Evolutionary conservation across 768 basidiomycete genomes (phyloP), one percentile per base, ranked within the genome.

Genomic region (Sporobolomyces pararoseus): DNA sequence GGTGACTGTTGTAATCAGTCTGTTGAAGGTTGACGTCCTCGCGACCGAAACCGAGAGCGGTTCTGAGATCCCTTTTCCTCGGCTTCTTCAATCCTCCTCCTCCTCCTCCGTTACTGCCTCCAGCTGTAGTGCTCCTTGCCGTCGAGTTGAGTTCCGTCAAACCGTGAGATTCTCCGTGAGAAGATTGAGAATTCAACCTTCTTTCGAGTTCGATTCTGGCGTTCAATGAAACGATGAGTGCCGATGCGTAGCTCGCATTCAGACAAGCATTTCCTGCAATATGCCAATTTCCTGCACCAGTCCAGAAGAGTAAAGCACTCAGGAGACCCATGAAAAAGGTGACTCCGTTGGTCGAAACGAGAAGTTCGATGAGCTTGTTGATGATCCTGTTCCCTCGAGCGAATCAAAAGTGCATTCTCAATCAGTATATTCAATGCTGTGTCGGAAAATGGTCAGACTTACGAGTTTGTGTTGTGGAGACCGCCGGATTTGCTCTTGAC

Each of bases 121-220:
- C 9, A n/a, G 17, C 34, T 7, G 19, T 58, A 4, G 19, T 42
- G 9, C 5, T 14, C 37, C 37, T 42, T 19, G 32, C 35, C 4
- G 37, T 55, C 54, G 55, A 42, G 4, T 5, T n/a, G 25, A 58
- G 34, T 10, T 42, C 39, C 35, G 39, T 42, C 14, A 58, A 27
- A 2, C 55, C 55, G 39, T 58, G 55, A 6, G 55, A 58, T 37
- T 58, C 55, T 4, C 3, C 5, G 5, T 23, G 35, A 58, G 19
- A 7, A 14, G 55, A 58, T 4, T 7, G 37, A 16, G 34, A 10
- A 37, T 39, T 37, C 23, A 58, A 16, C 21, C 54, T 7, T n/a
- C 55, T 7, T 58, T 58, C 37, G 55, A 58, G 55, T n/a, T 58
- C 55, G 55, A 58, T 23, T 35, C 37, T 31, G 13, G 55, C 55